Conservation (phyloP, 345 rosid species). For the Linum tenue region DNA sequence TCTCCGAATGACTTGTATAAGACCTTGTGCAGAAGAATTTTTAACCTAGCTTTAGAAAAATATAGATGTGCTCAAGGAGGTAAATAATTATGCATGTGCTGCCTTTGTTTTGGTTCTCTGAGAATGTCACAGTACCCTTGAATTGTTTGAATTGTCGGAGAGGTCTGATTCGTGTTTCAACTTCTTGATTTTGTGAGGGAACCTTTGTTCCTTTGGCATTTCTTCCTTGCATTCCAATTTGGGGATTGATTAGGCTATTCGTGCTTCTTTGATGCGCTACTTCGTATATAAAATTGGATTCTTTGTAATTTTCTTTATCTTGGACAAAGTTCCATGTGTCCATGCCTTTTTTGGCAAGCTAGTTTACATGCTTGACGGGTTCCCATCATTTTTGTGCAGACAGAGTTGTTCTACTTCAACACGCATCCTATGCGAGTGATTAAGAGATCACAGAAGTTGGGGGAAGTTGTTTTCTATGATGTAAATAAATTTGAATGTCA, state of each 20-base stretch:
- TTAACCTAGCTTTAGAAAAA: conserved; percentile 66
- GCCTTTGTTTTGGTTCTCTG: too few relatives aligned
- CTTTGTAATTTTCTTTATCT: not conserved
- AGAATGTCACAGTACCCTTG: too few relatives aligned
- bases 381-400: conserved; percentile 33
- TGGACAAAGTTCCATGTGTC: not conserved
- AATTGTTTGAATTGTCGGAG: too few relatives aligned
- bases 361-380: not conserved
- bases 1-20: conserved; percentile 48
- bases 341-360: conserved; percentile 2
- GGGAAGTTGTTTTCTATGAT: conserved; percentile 67
- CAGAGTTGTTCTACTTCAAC: conserved; percentile 79
- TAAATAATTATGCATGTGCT: conserved; percentile 13
- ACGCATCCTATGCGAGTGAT: conserved; percentile 72
- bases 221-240: too few relatives aligned
- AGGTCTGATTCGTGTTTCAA: not conserved
- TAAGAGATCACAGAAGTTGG: conserved; percentile 58
- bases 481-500: conserved; percentile 22
- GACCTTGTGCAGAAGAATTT: conserved; percentile 82
- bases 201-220: too few relatives aligned
- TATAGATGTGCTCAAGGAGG: conserved; percentile 84
- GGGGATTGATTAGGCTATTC: not conserved
- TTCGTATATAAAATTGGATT: too few relatives aligned
- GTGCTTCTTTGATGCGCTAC: not conserved
- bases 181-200: not conserved